Evolutionary conservation across 768 basidiomycete species (phyloP).

Genomic region (Podaxis mareebaensis): DNA sequence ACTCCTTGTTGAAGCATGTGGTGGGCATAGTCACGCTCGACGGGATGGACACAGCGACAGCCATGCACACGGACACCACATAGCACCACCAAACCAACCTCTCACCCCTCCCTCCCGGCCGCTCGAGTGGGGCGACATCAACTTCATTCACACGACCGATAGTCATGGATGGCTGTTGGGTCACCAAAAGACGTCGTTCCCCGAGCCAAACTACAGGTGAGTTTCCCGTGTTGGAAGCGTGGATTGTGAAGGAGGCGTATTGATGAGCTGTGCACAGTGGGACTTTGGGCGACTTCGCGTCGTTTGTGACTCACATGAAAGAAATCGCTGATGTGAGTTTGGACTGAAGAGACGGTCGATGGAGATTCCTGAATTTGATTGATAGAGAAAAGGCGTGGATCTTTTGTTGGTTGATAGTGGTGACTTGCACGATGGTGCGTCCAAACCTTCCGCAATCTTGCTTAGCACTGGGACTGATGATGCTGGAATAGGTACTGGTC

Average conservation of each 20-base stretch:
- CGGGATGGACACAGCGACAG: constrained; percentile 10
- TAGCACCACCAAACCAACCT: constrained; percentile 40
- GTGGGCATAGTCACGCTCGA: constrained; percentile 5
- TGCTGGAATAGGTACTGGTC: constrained; percentile 59
- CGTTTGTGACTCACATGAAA: constrained; percentile 87
- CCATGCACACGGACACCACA: constrained; percentile 29
- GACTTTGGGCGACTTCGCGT: constrained; percentile 75
- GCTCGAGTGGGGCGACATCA: constrained; percentile 87
- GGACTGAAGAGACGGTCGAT: neutral
- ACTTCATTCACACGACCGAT: constrained; percentile 86
- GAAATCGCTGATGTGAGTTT: constrained; percentile 54
- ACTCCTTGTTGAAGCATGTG: constrained; percentile 6
- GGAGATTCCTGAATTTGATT: neutral
- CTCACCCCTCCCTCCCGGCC: constrained; percentile 61
- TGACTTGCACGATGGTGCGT: constrained; percentile 71
- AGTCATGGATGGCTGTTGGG: constrained; percentile 74
- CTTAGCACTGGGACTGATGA: neutral
- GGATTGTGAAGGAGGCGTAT: constrained; percentile 15
- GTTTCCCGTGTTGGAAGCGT: neutral
- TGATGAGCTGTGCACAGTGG: constrained; percentile 26
- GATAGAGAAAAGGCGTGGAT: constrained; percentile 73
- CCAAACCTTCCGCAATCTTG: neutral
- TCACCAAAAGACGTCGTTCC: constrained; percentile 72
- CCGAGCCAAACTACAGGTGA: constrained; percentile 70
- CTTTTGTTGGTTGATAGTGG: constrained; percentile 81